phyloP scores from a whole-genome alignment of 768 basidiomycete species.

The Pholiota conissans region DNA sequence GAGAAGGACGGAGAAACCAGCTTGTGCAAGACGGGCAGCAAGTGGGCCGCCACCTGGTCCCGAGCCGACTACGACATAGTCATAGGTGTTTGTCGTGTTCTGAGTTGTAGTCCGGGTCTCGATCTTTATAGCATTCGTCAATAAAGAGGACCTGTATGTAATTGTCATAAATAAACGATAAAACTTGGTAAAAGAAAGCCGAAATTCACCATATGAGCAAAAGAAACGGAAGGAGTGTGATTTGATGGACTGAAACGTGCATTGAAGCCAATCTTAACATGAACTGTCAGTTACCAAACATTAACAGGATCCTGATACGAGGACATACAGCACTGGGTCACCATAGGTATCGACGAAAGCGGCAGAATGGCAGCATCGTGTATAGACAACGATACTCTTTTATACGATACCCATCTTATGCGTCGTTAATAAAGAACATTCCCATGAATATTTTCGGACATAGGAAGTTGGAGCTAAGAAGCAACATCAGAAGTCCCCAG shows the following conservation, averaged over 20 bases:
- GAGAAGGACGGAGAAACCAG: conserved; percentile 5
- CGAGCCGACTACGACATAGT: conserved; percentile 5
- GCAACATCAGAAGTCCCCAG: too few species aligned
- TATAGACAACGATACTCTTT: too few species aligned
- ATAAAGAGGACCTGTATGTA: neutral
- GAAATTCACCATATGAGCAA: neutral
- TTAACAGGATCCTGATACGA: too few species aligned
- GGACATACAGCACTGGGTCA: too few species aligned
- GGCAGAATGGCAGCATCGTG: too few species aligned
- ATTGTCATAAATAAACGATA: neutral
- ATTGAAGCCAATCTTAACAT: neutral
- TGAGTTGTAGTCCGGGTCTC: neutral
- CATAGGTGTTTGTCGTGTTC: neutral
- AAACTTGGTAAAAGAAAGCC: neutral
- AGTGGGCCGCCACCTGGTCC: conserved; percentile 7
- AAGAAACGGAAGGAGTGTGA: neutral
- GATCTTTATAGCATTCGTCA: neutral
- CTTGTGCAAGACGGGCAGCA: conserved; percentile 5
- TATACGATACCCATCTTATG: too few species aligned
- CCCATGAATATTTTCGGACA: too few species aligned
- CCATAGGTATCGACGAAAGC: too few species aligned
- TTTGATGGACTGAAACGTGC: neutral
- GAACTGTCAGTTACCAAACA: neutral
- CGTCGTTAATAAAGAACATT: too few species aligned
- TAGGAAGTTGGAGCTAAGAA: too few species aligned